Percentiles rank a stretch among this genome's conserved stretches.
Evolutionary conservation across 108 stramenopile genomes (phyloP).

Genomic region (Fragilariopsis cylindrus): DNA sequence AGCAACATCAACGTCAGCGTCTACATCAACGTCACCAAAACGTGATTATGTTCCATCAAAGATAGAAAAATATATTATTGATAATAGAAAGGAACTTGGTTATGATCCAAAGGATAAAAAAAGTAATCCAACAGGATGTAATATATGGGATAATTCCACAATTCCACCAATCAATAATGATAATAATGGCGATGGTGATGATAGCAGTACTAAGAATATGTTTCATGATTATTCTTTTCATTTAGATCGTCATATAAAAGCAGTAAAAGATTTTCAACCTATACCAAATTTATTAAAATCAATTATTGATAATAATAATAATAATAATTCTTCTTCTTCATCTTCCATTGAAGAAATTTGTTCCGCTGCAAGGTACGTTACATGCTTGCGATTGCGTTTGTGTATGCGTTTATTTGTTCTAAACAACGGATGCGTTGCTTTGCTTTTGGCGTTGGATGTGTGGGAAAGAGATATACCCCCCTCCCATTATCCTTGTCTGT

Average conservation of each 20-base stretch:
- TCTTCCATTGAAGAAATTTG: no score
- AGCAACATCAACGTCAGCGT: no score
- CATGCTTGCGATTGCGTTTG: no score
- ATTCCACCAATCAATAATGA: not conserved
- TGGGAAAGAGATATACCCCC: no score
- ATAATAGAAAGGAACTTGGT: constrained; percentile 12
- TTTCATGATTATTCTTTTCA: constrained; percentile 20
- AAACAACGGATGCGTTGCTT: constrained; percentile 11
- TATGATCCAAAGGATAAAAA: not conserved
- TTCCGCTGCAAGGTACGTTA: no score
- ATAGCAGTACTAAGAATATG: no score
- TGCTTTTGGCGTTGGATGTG: no score
- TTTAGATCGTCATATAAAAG: constrained; percentile 14
- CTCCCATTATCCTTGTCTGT: no score
- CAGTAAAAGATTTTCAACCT: constrained; percentile 12
- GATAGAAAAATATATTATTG: constrained; percentile 21
- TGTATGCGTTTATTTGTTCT: not conserved
- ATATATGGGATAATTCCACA: constrained; percentile 5
- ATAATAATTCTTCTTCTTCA: no score
- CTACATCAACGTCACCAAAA: no score
- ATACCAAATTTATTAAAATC: constrained; percentile 7
- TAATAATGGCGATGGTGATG: not conserved
- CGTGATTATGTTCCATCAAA: constrained; percentile 16
- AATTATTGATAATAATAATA: not conserved
- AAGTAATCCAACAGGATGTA: constrained; percentile 13